Evolutionary conservation across 2,329 filamentous ascomycete species (phyloP), one percentile per base, ranked within the genome.

Genomic region (Herpomyces periplanetae): DNA sequence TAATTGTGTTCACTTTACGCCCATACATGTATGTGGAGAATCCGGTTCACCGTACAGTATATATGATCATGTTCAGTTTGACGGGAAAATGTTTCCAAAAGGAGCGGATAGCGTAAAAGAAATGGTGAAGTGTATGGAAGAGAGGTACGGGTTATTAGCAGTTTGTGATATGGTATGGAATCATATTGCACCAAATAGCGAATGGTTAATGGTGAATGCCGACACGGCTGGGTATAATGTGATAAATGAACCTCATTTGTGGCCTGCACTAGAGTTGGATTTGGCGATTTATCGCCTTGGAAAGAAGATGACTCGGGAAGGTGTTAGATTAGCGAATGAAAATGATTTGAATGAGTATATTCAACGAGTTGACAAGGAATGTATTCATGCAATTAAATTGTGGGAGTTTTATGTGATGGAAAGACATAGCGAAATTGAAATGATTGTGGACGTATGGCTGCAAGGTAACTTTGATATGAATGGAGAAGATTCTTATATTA

Each of bases 1-100:
- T 48, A 96, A 96, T 42, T 88, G 91, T 71, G 58, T 96, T 24
- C 80, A 96, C 38, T 96, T 96, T 37, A 88, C 80, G 2, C 80
- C 80, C 5, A 45, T 96, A 27, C 80, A 85, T 47, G 49, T 63
- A 23, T 59, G 80, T 23, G 80, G 80, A 22, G 50, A 47, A 17
- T 96, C 80, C 20, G 87, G 96, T 34, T 96, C 80, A 2, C 80
- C 80, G 0, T 96, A 91, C 45, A 96, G 80, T 37, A 54, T 96
- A 30, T 87, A 64, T 35, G 66, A 96, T 31, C 84, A 96, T 42
- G 48, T 84, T 10, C 48, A 49, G 17, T 96, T 84, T 46, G 84
- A 96, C 34, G 51, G 60, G 3, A 42, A 43, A 5, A 54, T 60
- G 31, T 96, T 96, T 31, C 69, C 71, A 2, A 54, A 55, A 18